Evolutionary conservation across 1,284 basidiomycete species (phyloP).

Genomic region (Ustilago lituana): DNA sequence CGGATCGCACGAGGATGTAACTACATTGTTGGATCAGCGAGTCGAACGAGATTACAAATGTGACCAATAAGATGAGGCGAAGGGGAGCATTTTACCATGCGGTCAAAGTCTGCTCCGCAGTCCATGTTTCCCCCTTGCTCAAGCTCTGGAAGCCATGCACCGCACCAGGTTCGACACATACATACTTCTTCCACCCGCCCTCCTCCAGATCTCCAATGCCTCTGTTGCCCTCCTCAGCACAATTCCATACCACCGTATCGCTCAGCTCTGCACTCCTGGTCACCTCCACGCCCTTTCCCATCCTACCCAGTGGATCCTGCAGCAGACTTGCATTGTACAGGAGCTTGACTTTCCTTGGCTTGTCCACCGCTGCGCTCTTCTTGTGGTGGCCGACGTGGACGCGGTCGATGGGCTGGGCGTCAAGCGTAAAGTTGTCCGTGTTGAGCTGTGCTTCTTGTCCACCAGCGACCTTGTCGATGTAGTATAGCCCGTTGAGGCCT

Average conservation of each 20-base stretch:
- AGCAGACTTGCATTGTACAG: conserved; percentile 38
- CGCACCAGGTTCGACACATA: conserved; percentile 68
- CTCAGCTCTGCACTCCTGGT: conserved; percentile 44
- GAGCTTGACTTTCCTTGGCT: conserved; percentile 34
- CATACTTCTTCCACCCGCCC: conserved; percentile 64
- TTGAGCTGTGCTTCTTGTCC: conserved; percentile 26
- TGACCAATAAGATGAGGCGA: not conserved
- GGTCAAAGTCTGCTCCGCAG: conserved; percentile 37
- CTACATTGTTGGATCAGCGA: no score
- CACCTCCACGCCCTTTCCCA: conserved; percentile 48
- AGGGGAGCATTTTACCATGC: conserved; percentile 28
- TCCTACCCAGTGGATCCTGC: conserved; percentile 31
- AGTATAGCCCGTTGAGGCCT: conserved; percentile 47
- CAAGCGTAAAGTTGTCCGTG: conserved; percentile 26
- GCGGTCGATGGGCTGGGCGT: conserved; percentile 45
- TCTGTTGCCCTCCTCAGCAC: conserved; percentile 62
- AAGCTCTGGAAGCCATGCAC: conserved; percentile 61
- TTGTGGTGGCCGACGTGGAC: conserved; percentile 47
- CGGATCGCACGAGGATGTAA: no score
- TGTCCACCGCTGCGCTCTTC: conserved; percentile 9
- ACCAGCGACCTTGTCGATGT: conserved; percentile 51
- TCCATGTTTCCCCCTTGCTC: conserved; percentile 53
- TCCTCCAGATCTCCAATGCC: conserved; percentile 67
- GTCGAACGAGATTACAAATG: no score
- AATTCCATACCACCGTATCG: conserved; percentile 68